phyloP scores from a whole-genome alignment of 345 rosid genomes.

The Jatropha curcas region DNA sequence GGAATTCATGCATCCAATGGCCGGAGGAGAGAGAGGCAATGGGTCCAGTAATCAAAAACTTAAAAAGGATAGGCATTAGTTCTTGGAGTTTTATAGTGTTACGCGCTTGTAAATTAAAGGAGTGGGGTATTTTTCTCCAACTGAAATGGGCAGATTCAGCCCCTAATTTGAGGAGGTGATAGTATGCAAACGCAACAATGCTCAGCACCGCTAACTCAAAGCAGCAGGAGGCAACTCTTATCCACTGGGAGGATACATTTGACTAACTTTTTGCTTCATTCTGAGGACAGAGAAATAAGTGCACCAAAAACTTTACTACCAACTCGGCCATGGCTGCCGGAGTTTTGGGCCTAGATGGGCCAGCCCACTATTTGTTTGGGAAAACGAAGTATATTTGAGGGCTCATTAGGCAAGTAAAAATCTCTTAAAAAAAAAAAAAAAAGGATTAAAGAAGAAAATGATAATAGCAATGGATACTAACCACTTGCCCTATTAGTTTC shows the following conservation, averaged over 20 bases:
- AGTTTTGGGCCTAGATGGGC: not conserved
- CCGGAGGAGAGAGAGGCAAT: too few relatives aligned
- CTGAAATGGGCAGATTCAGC: not conserved
- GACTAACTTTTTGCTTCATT: not conserved
- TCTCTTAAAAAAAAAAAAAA: too few relatives aligned
- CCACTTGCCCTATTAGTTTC: too few relatives aligned
- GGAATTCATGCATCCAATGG: too few relatives aligned
- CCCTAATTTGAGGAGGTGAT: not conserved
- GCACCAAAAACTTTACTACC: not conserved
- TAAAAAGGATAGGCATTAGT: not conserved
- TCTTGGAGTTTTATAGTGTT: not conserved
- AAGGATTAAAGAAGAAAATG: too few relatives aligned
- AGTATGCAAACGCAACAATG: not conserved
- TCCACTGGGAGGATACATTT: not conserved
- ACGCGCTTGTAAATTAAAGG: not conserved
- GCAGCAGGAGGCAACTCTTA: too few relatives aligned
- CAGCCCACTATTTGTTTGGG: not conserved
- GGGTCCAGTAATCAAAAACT: not conserved
- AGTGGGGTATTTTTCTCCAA: too few relatives aligned
- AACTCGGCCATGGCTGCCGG: not conserved
- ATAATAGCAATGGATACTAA: too few relatives aligned
- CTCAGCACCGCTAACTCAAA: not conserved
- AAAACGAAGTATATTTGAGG: not conserved
- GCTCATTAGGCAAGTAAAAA: too few relatives aligned
- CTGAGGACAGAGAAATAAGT: not conserved